These are phyloP conservation scores for Triangularia setosa DNA, from an alignment of 2,329 filamentous ascomycete genomes.

Conservation along the genomic window DNA sequence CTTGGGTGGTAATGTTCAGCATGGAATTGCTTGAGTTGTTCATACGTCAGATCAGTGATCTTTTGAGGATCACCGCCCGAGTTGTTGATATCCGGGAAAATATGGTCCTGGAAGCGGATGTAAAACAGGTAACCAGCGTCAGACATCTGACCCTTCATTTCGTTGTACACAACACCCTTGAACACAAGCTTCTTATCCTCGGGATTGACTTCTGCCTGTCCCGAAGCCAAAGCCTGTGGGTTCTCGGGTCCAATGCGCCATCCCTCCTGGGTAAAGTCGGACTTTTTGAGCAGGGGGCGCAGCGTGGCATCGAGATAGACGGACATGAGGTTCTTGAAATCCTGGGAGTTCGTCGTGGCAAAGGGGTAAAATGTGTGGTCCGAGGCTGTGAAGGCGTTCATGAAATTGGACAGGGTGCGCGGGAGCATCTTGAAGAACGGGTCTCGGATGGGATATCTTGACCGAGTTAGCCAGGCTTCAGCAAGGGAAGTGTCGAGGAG, in stretches of 20 bases:
- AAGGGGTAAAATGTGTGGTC: constrained; percentile 98
- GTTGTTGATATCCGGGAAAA: constrained; percentile 92
- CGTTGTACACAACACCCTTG: constrained; percentile 98
- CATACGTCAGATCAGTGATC: constrained; percentile 91
- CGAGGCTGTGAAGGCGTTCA: constrained; percentile 97
- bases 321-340: constrained; percentile 93
- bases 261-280: constrained; percentile 93
- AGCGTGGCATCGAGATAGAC: constrained; percentile 96
- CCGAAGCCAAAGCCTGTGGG: constrained; percentile 54
- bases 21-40: constrained; percentile 84
- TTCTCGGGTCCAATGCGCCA: constrained; percentile 96
- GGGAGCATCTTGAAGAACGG: constrained; percentile 99
- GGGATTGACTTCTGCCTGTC: constrained; percentile 39
- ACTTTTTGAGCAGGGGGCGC: constrained; percentile 80
- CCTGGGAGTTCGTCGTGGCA: constrained; percentile 90
- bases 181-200: constrained; percentile 74
- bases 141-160: constrained; percentile 99
- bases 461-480: constrained; percentile 6
- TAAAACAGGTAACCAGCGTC: constrained; percentile 96
- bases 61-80: constrained; percentile 94
- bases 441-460: constrained; percentile 90
- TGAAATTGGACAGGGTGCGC: constrained; percentile 96
- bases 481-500: background rate
- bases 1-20: constrained; percentile 93
- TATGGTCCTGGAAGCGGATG: constrained; percentile 89